A percentile compares a stretch with the other conserved stretches of the same genome.
Evolutionary conservation across 2,329 filamentous ascomycete genomes (phyloP).

Genomic region (Xylaria sp.): DNA sequence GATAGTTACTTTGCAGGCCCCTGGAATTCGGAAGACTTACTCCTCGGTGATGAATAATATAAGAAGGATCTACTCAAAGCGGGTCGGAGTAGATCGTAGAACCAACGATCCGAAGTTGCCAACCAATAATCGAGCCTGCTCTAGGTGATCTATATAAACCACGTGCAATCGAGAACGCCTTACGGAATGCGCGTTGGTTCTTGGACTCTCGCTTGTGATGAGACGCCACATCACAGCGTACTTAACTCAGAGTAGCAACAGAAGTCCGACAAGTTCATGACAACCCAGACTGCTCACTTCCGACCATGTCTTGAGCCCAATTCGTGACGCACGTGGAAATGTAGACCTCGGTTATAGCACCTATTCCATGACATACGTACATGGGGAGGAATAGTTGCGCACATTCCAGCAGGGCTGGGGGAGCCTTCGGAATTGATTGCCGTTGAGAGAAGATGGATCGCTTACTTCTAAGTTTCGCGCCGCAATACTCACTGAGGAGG

Average conservation of each 20-base stretch:
- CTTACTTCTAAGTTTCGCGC: neutral
- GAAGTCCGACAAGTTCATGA: neutral
- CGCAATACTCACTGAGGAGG: no score
- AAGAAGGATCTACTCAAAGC: slow-evolving; percentile 12
- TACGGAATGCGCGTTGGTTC: neutral
- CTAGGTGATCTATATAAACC: neutral
- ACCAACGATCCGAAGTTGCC: slow-evolving; percentile 3
- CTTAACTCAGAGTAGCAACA: neutral
- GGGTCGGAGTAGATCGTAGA: neutral
- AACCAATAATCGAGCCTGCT: neutral
- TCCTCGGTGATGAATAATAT: neutral
- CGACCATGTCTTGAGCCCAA: neutral
- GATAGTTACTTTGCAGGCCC: no score
- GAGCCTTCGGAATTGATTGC: neutral
- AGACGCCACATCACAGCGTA: slow-evolving; percentile 1
- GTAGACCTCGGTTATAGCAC: neutral
- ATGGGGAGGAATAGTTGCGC: neutral
- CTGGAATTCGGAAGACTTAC: neutral
- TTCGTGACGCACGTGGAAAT: neutral
- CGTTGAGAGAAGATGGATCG: neutral
- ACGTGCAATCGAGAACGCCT: neutral
- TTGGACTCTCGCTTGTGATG: neutral
- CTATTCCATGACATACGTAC: neutral
- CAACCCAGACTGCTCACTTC: neutral
- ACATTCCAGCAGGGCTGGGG: neutral